Evolutionary conservation across 2,329 filamentous ascomycete genomes (phyloP), one percentile per base, ranked within the genome.

Genomic region (Cladosporium austrohemisphaericum): DNA sequence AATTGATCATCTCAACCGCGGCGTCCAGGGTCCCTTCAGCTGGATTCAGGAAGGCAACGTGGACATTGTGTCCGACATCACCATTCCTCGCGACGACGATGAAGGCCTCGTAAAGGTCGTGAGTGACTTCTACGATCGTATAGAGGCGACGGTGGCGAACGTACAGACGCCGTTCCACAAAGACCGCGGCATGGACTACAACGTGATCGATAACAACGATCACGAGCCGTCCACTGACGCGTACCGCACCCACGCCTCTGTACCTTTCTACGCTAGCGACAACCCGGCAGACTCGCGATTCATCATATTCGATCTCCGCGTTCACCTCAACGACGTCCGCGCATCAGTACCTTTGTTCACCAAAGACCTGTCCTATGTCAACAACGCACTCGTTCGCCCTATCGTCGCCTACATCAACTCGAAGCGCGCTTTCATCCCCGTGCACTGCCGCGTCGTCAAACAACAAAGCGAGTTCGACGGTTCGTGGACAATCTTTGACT

Each of bases 381-480:
- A 96, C 69, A 94, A 95, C 67, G 90, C 93, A 1, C 82, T 97
- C 4, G 88, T 97, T 28, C 83, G 93, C 4, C 93, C 93, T 13
- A 98, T 98, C 53, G 91, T 98, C 32, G 93, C 93, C 5, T 98
- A 97, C 67, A 97, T 98, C 70, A 98, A 98, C 69, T 88, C 89
- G 33, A 88, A 90, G 66, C 85, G 85, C 64, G 95, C 92, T 0
- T 97, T 95, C 63, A 97, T 98, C 35, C 93, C 93, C 20, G 89
- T 98, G 60, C 87, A 85, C 60, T 97, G 93, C 71, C 86, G 92
- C 53, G 88, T 98, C 41, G 89, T 97, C 56, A 98, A 98, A 73
- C 83, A 84, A 5, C 79, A 84, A 14, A 79, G 79, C 52, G 93
- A 98, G 66, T 98, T 98, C 63, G 88, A 97, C 66, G 93, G 93